Evolutionary conservation across 2,329 filamentous ascomycete species (phyloP).

Genomic region (Rugonectria rugulosa): DNA sequence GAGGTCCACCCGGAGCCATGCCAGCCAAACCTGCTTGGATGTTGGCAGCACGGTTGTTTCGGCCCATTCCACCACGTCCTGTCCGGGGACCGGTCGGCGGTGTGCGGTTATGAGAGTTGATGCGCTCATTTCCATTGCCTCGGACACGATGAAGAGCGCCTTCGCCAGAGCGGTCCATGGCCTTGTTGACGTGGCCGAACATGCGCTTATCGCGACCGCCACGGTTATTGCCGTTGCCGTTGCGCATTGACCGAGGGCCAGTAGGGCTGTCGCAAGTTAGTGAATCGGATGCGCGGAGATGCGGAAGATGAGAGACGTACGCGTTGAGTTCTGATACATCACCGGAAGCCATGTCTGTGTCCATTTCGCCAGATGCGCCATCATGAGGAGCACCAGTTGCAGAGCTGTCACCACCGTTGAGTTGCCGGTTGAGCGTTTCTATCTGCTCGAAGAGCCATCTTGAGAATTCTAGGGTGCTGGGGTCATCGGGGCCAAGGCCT

Average conservation of each 20-base stretch:
- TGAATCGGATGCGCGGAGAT: slow-evolving; percentile 12
- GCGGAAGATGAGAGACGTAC: slow-evolving; percentile 53
- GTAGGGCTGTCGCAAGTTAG: slow-evolving; percentile 75
- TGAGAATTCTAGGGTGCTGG: slow-evolving; percentile 82
- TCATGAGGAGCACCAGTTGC: slow-evolving; percentile 46
- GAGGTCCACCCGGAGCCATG: slow-evolving; percentile 46
- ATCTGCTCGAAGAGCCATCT: slow-evolving; percentile 95
- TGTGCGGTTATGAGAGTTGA: slow-evolving; percentile 78
- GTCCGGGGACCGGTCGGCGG: slow-evolving; percentile 76
- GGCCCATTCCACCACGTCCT: slow-evolving; percentile 57
- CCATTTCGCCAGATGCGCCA: slow-evolving; percentile 55
- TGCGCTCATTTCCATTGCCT: slow-evolving; percentile 76
- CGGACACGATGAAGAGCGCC: slow-evolving; percentile 82
- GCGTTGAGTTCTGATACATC: slow-evolving; percentile 60
- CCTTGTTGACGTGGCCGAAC: slow-evolving; percentile 83
- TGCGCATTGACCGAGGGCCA: slow-evolving; percentile 94
- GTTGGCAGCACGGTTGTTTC: slow-evolving; percentile 55
- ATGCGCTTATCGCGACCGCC: slow-evolving; percentile 79
- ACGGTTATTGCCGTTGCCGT: slow-evolving; percentile 58
- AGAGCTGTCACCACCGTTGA: slow-evolving; percentile 57
- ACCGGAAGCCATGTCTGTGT: slow-evolving; percentile 76
- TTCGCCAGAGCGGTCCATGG: slow-evolving; percentile 80
- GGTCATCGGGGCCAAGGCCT: slow-evolving; percentile 81
- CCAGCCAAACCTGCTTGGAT: slow-evolving; percentile 60
- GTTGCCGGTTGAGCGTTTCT: slow-evolving; percentile 68